phyloP scores from a whole-genome alignment of 2,329 filamentous ascomycete species.

The Colletotrichum limetticola region DNA sequence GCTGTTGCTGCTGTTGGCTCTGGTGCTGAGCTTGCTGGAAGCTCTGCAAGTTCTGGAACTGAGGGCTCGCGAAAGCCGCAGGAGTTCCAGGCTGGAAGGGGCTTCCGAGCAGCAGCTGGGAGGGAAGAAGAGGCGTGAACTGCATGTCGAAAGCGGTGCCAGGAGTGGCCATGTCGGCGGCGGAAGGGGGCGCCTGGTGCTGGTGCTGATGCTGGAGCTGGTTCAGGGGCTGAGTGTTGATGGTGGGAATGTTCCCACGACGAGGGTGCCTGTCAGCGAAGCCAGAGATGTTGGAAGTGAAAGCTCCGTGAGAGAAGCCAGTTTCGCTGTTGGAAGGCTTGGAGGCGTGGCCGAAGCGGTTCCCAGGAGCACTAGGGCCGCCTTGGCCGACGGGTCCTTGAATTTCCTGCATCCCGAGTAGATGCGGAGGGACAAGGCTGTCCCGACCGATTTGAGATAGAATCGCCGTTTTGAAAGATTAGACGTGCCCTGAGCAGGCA shows the following conservation, averaged over 20 bases:
- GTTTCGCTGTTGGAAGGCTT: conserved; percentile 88
- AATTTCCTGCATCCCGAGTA: conserved; percentile 92
- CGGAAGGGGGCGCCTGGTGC: conserved; percentile 59
- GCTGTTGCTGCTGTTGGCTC: conserved; percentile 64
- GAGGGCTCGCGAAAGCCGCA: conserved; percentile 87
- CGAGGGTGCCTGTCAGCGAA: conserved; percentile 90
- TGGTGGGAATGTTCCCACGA: conserved; percentile 86
- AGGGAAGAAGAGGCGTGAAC: conserved; percentile 95
- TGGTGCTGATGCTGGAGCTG: conserved; percentile 43
- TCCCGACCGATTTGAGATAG: conserved; percentile 82
- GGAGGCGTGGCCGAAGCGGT: conserved; percentile 77
- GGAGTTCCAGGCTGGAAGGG: conserved; percentile 97
- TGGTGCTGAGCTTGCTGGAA: conserved; percentile 73
- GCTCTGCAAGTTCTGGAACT: conserved; percentile 86
- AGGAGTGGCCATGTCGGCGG: conserved; percentile 83
- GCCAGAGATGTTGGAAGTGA: conserved; percentile 85
- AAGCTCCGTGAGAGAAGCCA: conserved; percentile 92
- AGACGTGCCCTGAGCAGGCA: conserved; percentile 66
- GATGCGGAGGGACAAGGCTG: conserved; percentile 86
- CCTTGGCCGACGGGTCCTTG: conserved; percentile 71
- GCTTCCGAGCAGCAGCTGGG: conserved; percentile 92
- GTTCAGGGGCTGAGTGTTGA: conserved; percentile 74
- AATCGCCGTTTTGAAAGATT: conserved; percentile 82
- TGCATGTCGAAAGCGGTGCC: conserved; percentile 97
- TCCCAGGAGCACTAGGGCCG: conserved; percentile 64